A percentile compares a stretch with the other conserved stretches of the same genome.
These are phyloP conservation scores for Nitzschia inconspicua DNA, from an alignment of 108 stramenopile genomes.

Conservation along the genomic window DNA sequence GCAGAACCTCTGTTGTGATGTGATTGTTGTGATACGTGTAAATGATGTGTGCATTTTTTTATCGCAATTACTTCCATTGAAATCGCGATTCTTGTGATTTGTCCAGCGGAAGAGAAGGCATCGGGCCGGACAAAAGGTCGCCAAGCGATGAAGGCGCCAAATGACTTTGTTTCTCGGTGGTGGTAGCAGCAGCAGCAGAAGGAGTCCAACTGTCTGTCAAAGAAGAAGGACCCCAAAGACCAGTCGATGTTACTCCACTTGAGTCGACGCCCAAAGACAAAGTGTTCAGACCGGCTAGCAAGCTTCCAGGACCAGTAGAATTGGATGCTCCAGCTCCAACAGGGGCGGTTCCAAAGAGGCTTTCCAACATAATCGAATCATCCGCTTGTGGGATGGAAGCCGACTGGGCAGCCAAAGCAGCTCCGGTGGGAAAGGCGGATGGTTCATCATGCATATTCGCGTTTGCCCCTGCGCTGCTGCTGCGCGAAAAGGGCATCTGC, in stretches of 20 bases:
- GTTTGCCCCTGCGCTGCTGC: not conserved
- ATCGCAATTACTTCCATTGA: slow-evolving; percentile 8
- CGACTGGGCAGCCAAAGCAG: not conserved
- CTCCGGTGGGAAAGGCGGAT: not conserved
- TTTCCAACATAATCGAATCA: slow-evolving; percentile 46
- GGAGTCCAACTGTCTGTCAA: slow-evolving; percentile 6
- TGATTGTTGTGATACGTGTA: not conserved
- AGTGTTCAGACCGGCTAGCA: slow-evolving; percentile 23
- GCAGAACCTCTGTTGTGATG: not conserved
- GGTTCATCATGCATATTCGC: not conserved
- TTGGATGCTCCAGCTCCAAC: not conserved
- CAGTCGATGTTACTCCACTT: not conserved
- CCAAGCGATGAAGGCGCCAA: slow-evolving; percentile 10
- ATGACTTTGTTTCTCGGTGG: not conserved
- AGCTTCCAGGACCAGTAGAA: not conserved
- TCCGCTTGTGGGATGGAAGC: slow-evolving; percentile 1
- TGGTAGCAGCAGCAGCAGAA: not conserved
- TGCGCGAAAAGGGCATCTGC: not conserved
- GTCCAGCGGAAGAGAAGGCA: not conserved
- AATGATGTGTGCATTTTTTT: not conserved
- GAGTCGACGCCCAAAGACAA: slow-evolving; percentile 7
- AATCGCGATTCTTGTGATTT: slow-evolving; percentile 28
- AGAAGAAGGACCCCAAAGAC: slow-evolving; percentile 14
- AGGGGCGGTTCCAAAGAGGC: slow-evolving; percentile 30
- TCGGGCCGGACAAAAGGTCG: slow-evolving; percentile 4